Conservation (phyloP, 2,329 filamentous ascomycete genomes). For the Escovopsis sp. region DNA sequence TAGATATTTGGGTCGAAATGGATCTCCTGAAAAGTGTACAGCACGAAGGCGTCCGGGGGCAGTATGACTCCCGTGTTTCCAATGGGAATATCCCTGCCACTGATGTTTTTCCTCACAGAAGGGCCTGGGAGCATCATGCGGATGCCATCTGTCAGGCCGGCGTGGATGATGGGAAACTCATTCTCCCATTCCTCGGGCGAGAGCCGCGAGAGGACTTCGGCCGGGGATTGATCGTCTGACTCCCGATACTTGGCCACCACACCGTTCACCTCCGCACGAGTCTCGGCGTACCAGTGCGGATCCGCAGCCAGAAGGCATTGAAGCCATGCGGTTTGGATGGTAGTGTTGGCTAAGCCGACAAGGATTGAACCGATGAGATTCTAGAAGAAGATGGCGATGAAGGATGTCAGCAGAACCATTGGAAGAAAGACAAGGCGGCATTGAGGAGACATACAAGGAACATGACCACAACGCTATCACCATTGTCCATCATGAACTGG, state of each 20-base stretch:
- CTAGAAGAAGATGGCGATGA: conserved; percentile 9
- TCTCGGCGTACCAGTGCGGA: conserved; percentile 27
- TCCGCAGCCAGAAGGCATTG: conserved; percentile 32
- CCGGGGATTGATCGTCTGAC: conserved; percentile 13
- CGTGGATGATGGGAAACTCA: conserved; percentile 35
- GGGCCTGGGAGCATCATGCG: conserved; percentile 32
- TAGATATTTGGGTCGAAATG: conserved; percentile 34
- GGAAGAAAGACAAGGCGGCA: not conserved
- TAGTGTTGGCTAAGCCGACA: conserved; percentile 41
- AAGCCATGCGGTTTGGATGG: conserved; percentile 38
- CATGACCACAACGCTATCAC: conserved; percentile 27
- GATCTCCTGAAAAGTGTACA: conserved; percentile 30
- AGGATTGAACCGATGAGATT: conserved; percentile 39
- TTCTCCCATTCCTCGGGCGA: conserved; percentile 38
- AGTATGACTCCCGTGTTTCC: conserved; percentile 31
- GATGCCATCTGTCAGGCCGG: conserved; percentile 38
- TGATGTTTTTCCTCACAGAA: conserved; percentile 35
- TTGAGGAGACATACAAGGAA: conserved; percentile 20
- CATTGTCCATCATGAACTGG: conserved; percentile 37
- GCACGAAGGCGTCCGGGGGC: conserved; percentile 29
- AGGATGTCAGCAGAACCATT: not conserved
- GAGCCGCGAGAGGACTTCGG: conserved; percentile 26
- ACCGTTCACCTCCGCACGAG: conserved; percentile 30
- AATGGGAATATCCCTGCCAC: conserved; percentile 27
- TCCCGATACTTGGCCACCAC: conserved; percentile 27